Base-by-base conservation (phyloP, 352 stramenopile species). In the Pythium dissimile region DNA sequence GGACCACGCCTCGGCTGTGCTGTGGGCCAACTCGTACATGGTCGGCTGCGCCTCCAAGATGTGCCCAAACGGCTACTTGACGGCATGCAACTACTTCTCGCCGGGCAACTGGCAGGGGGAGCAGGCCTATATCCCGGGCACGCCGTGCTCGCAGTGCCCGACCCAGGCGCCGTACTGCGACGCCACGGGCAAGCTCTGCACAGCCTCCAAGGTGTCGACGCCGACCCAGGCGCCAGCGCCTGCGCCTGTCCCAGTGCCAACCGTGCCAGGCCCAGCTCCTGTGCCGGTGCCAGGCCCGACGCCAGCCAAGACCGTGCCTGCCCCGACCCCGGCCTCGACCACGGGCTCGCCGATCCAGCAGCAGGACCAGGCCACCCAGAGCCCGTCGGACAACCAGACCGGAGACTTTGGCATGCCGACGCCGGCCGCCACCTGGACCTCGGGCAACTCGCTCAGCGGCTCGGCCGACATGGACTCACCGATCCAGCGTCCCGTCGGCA, bases 11-110 rank as follows among this genome's bases (percentile, higher is more conserved):
- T 76, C 69, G 16, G 69, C 69, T 0, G 65, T 76, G 39, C 62
- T 76, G 32, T 76, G 69, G 69, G 69, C 69, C 27, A 73, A 64
- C 21, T 61, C 60, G n/a, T 73, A 69, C 61, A 41, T 64, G 18
- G 64, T 76, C 12, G 69, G 69, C 42, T 76, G 69, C 20, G 69
- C 69, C 13, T 71, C 61, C 57, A 73, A 76, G 49, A 46, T 71
- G 53, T 76, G 69, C 23, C 30, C 56, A 9, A 71, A 61, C 2
- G 69, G 69, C 11, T 71, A 69, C 58, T 54, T 76, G 32, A 73
- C 69, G 9, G 69, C 62, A 2, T 76, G 69, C 58, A 76, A 76
- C 48, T 76, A 73, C 55, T 71, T 58, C 46, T 62, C 64, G 16
- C 69, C 65, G 3, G 69, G 69, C 15, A 76, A 76, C 58, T 73